Percentiles rank a stretch among this genome's conserved stretches.
These are phyloP conservation scores for Dendrobium chrysotoxum DNA, from an alignment of 106 monocot genomes.

Conservation along the genomic window DNA sequence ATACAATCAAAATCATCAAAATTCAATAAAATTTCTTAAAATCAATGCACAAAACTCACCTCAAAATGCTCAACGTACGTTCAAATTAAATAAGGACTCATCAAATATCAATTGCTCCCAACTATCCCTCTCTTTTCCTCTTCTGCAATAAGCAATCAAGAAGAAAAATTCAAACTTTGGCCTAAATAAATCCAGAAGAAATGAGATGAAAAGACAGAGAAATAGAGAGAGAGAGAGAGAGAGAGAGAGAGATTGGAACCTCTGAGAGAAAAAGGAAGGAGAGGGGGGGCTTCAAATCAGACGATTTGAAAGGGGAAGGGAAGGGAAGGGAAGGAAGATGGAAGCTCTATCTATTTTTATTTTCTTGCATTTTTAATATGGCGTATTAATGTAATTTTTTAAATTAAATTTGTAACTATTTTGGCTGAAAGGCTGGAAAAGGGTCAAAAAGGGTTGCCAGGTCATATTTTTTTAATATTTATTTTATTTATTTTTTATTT, in stretches of 20 bases:
- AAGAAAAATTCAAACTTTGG: background rate
- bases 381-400: background rate
- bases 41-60: background rate
- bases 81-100: too few relatives aligned
- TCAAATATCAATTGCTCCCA: background rate
- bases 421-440: background rate
- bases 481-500: too few relatives aligned
- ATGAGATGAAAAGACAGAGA: background rate
- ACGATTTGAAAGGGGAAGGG: background rate
- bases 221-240: background rate
- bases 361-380: background rate
- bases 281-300: background rate
- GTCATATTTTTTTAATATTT: too few relatives aligned
- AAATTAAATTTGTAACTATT: background rate
- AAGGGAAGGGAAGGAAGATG: background rate
- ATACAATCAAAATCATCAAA: background rate
- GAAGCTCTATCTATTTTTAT: background rate
- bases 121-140: background rate
- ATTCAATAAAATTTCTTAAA: background rate
- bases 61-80: background rate
- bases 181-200: background rate
- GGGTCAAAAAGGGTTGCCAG: too few relatives aligned
- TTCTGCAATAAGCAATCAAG: background rate
- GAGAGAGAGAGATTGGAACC: background rate
- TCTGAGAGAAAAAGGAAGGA: background rate